These are phyloP conservation scores for Albizia julibrissin DNA, from an alignment of 306 rosid genomes.

Conservation along the genomic window DNA sequence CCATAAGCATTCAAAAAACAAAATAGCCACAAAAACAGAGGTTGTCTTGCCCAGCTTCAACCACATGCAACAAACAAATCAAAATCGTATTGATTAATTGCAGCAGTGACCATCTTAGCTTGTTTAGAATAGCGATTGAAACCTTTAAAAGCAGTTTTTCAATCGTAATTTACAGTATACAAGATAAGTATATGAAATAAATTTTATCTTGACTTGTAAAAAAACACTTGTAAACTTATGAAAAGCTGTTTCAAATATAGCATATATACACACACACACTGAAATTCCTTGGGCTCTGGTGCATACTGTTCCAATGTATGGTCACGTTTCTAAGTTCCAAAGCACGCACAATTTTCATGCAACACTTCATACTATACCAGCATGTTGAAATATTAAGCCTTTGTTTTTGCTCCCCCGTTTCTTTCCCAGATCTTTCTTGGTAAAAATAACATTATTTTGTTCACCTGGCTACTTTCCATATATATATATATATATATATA, in stretches of 20 bases:
- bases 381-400: background rate
- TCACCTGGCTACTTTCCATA: background rate
- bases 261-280: background rate
- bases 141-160: no score
- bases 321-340: background rate
- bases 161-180: no score
- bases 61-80: constrained; percentile 2
- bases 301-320: background rate
- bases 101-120: background rate
- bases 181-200: no score
- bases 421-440: background rate
- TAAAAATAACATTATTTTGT: constrained; percentile 4
- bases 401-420: background rate
- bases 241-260: no score
- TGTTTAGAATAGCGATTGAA: no score
- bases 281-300: constrained; percentile 1
- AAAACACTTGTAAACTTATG: no score
- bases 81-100: constrained; percentile 3
- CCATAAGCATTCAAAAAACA: background rate
- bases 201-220: no score
- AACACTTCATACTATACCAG: background rate
- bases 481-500: background rate
- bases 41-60: constrained; percentile 23
- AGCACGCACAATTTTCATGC: background rate
- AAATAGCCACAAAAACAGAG: background rate